A percentile compares a stretch with the other conserved stretches of the same genome.
Conservation (phyloP, 805 yeast genomes). For the Cyberlindnera mrakii region DNA sequence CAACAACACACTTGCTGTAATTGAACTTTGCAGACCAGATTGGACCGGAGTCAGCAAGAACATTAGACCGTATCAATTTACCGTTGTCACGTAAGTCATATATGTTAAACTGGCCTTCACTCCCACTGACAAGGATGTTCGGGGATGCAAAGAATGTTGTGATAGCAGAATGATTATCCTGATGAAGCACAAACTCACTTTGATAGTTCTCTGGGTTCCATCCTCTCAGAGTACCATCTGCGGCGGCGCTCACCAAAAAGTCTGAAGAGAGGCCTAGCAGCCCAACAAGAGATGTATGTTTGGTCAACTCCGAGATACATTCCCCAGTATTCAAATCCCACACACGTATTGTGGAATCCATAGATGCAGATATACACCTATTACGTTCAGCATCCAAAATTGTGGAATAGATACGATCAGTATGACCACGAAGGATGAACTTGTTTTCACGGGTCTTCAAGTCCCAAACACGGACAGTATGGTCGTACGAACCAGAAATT, state of each 20-base stretch:
- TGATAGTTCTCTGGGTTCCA: slow-evolving; percentile 85
- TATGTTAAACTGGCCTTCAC: slow-evolving; percentile 78
- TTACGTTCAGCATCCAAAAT: slow-evolving; percentile 70
- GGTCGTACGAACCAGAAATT: slow-evolving; percentile 87
- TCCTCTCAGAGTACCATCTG: slow-evolving; percentile 83
- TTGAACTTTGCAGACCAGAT: slow-evolving; percentile 95
- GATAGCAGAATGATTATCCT: slow-evolving; percentile 79
- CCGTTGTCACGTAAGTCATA: slow-evolving; percentile 79
- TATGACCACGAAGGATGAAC: slow-evolving; percentile 74
- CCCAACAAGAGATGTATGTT: slow-evolving; percentile 89
- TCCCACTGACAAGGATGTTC: slow-evolving; percentile 79
- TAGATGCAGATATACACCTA: slow-evolving; percentile 84
- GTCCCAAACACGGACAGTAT: slow-evolving; percentile 90
- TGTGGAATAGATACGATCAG: slow-evolving; percentile 84
- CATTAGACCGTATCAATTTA: slow-evolving; percentile 57
- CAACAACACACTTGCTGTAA: slow-evolving; percentile 79
- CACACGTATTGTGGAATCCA: slow-evolving; percentile 81
- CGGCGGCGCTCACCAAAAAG: slow-evolving; percentile 88
- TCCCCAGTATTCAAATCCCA: slow-evolving; percentile 85
- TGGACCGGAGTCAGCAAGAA: slow-evolving; percentile 72
- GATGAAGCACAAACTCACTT: slow-evolving; percentile 59
- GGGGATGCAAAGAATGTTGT: slow-evolving; percentile 92
- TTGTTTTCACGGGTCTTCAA: slow-evolving; percentile 66
- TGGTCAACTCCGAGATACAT: slow-evolving; percentile 64
- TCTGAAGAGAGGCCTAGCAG: slow-evolving; percentile 70